Base-by-base conservation (phyloP, 1,284 basidiomycete species). In the Thecaphora frezii region DNA sequence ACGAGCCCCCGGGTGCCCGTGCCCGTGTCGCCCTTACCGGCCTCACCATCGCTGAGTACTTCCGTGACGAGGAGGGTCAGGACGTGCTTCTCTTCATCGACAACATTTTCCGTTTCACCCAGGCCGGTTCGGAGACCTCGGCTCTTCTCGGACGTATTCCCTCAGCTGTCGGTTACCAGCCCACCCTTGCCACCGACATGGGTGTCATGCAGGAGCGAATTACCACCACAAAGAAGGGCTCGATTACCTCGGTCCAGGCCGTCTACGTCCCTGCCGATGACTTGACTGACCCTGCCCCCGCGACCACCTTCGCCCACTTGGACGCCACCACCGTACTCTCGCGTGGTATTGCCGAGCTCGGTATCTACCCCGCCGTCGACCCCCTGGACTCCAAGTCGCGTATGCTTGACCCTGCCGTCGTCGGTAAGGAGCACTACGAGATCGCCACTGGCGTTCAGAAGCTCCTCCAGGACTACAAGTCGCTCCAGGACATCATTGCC, bases 31-130 rank as follows among this genome's bases (percentile, higher is more conserved):
- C 94, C 66, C 88, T 98, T 77, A 97, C 94, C 77, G 94, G 94
- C 83, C 85, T 98, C 65, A 97, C 94, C 80, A 96, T 97, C 74
- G 94, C 94, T 75, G 94, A 98, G 84, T 98, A 97, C 85, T 98
- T 98, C 94, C 93, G 94, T 89, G 94, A 98, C 80, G 93, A 97
- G 84, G 93, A 98, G 84, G 94, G 94, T 73, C 94, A 98, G 84
- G 94, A 97, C 83, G 94, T 98, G 85, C 87, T 97, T 81, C 89
- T 98, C 80, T 97, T 97, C 87, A 97, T 97, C 81, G 94, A 98
- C 90, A 98, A 97, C 87, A 98, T 97, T 85, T 74, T 72, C 75
- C 74, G 70, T 81, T 96, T 97, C 89, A 94, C 92, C 74, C 92
- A 97, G 83, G 94, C 94, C 80, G 94, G 94, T 89, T 98, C 94